phyloP scores from a whole-genome alignment of 1,284 basidiomycete species.

The Termitomyces sp. region DNA sequence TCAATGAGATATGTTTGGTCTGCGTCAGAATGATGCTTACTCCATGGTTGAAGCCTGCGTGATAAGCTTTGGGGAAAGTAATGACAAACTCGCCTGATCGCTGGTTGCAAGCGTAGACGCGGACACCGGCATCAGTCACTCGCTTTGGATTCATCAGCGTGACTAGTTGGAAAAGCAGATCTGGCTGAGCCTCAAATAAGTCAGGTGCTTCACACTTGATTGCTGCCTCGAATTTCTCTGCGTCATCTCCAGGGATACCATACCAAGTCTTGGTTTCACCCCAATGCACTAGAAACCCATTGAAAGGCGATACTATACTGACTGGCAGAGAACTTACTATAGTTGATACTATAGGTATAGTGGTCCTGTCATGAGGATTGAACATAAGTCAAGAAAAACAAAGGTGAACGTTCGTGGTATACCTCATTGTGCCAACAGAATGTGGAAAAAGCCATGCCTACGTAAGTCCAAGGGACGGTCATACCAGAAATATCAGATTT shows the following conservation, averaged over 20 bases:
- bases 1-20: constrained; percentile 1
- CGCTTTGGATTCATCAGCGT: constrained; percentile 97
- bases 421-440: constrained; percentile 99
- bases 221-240: constrained; percentile 94
- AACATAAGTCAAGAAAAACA: neutral
- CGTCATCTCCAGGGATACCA: constrained; percentile 91
- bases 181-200: constrained; percentile 97
- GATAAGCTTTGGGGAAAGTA: constrained; percentile 97
- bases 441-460: constrained; percentile 98
- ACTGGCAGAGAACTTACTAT: constrained; percentile 55
- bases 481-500: constrained; percentile 99
- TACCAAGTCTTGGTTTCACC: constrained; percentile 99
- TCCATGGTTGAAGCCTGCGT: constrained; percentile 98
- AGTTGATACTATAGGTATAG: constrained; percentile 95
- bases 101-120: constrained; percentile 93
- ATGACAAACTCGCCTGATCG: constrained; percentile 97
- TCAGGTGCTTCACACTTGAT: constrained; percentile 96
- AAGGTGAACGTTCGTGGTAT: constrained; percentile 10
- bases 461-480: constrained; percentile 99
- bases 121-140: constrained; percentile 85
- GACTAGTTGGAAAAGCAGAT: constrained; percentile 95
- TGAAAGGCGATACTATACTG: constrained; percentile 14
- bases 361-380: constrained; percentile 63
- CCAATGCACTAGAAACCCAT: constrained; percentile 80
- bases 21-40: constrained; percentile 42